A percentile compares a stretch with the other conserved stretches of the same genome.
phyloP scores from a whole-genome alignment of 1,139 yeast genomes.

The Sugiyamaella novakii region DNA sequence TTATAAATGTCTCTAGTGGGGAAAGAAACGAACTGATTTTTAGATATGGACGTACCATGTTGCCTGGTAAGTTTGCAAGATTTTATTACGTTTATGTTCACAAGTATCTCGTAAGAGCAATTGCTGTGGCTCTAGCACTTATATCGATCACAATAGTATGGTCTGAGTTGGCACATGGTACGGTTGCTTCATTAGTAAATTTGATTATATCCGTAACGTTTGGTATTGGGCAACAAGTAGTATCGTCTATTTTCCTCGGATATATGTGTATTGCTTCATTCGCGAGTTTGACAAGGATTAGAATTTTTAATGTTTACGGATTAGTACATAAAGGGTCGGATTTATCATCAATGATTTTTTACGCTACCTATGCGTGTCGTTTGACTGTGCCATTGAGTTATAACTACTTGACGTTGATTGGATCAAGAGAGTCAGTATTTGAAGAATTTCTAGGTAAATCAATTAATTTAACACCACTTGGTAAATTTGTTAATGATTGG shows the following conservation, averaged over 20 bases:
- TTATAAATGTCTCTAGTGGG: constrained; percentile 31
- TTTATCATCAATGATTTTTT: constrained; percentile 73
- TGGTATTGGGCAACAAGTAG: constrained; percentile 41
- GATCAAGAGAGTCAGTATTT: constrained; percentile 49
- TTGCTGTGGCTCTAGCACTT: constrained; percentile 46
- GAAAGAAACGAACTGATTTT: constrained; percentile 33
- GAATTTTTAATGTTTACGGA: constrained; percentile 75
- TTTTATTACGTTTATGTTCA: constrained; percentile 47
- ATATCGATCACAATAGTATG: constrained; percentile 62
- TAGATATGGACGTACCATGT: constrained; percentile 36
- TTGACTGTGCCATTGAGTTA: constrained; percentile 80
- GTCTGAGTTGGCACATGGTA: constrained; percentile 76
- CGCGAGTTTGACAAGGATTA: constrained; percentile 65
- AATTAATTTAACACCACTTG: constrained; percentile 73
- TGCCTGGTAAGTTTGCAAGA: constrained; percentile 47
- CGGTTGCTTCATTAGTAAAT: constrained; percentile 63
- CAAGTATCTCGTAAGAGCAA: constrained; percentile 51
- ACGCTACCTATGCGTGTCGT: constrained; percentile 79
- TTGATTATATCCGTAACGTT: constrained; percentile 44
- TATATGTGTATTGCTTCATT: constrained; percentile 71
- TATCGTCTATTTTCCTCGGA: constrained; percentile 53
- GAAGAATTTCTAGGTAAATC: constrained; percentile 69
- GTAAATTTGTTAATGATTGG: constrained; percentile 70
- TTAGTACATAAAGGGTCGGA: constrained; percentile 68
- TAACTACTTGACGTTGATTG: constrained; percentile 70